Percentiles rank a stretch among this genome's conserved stretches.
Conservation (phyloP, 495 filamentous ascomycete species). For the Parachaetomium inaequale region DNA sequence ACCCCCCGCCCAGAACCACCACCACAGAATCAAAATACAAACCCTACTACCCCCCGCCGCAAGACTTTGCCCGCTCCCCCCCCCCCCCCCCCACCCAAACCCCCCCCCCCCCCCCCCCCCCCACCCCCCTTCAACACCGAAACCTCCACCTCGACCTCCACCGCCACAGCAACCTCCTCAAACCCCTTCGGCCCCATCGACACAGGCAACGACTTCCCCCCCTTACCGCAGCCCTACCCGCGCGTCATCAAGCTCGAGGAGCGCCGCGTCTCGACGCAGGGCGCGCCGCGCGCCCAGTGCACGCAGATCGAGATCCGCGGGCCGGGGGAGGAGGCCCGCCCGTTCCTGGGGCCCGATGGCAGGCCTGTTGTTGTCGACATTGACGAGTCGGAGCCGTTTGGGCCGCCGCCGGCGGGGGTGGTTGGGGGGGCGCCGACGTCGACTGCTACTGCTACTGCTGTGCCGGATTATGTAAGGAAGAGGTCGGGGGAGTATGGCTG, state of each 20-base stretch:
- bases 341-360: conserved; percentile 38
- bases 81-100: not conserved
- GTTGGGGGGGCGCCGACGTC: not conserved
- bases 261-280: conserved; percentile 49
- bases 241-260: conserved; percentile 78
- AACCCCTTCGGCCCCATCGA: conserved; percentile 21
- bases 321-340: conserved; percentile 32
- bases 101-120: conserved; percentile 2
- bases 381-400: conserved; percentile 42
- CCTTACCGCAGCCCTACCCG: conserved; percentile 51
- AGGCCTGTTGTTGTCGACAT: conserved; percentile 54
- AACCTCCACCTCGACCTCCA: not conserved
- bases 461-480: not conserved
- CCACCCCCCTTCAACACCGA: conserved; percentile 3
- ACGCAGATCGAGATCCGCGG: conserved; percentile 65
- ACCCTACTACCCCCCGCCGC: not conserved
- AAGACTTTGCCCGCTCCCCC: not conserved
- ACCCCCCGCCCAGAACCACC: not conserved
- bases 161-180: conserved; percentile 10
- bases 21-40: not conserved
- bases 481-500: not conserved
- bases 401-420: not conserved
- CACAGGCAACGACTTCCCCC: conserved; percentile 13
- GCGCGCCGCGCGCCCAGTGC: conserved; percentile 46
- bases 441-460: not conserved